Evolutionary conservation across 345 rosid genomes (phyloP), one percentile per base, ranked within the genome.

Genomic region (Melastoma malabathricum): DNA sequence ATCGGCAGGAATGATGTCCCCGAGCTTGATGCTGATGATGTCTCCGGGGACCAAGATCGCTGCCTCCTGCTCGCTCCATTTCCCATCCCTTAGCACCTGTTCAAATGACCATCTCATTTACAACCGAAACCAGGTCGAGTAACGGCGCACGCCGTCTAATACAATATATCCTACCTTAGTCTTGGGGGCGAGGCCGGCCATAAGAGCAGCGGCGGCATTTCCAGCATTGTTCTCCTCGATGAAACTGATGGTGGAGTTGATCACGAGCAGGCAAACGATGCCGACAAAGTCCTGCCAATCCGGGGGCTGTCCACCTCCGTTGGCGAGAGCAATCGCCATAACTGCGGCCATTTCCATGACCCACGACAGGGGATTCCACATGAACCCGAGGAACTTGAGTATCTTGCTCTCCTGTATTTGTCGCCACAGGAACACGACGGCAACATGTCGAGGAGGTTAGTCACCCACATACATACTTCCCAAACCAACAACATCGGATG

Each of bases 351-450:
- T 54, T 54, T 71, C 75, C 75, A 71, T 71, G 34, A 71, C 75
- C 75, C 75, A 66, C 10, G 75, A 71, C 15, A 71, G 60, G 3
- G 75, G 75, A 46, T 71, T 71, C 75, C 72, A 71, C 75, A 71
- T 66, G 45, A 71, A 71, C 50, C 75, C 75, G 16, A 71, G 62
- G 54, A 71, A 71, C 72, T 71, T 66, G 56, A 66, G 64, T 4
- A 71, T 1, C 59, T 63, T 71, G 63, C 66, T 71, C 59, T 71
- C 72, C 68, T 71, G 68, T 17, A 57, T 12, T 15, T n/a, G n/a
- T n/a, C n/a, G n/a, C n/a, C n/a, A n/a, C n/a, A 34, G 6, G n/a
- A 23, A n/a, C 44, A 45, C 16, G 44, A 25, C 15, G 34, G 7
- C 50, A 17, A 19, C 3, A 14, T 12, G n/a, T n/a, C n/a, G n/a